Evolutionary conservation across 352 stramenopile genomes (phyloP), one percentile per base, ranked within the genome.

Genomic region (Pythium utonaiense): DNA sequence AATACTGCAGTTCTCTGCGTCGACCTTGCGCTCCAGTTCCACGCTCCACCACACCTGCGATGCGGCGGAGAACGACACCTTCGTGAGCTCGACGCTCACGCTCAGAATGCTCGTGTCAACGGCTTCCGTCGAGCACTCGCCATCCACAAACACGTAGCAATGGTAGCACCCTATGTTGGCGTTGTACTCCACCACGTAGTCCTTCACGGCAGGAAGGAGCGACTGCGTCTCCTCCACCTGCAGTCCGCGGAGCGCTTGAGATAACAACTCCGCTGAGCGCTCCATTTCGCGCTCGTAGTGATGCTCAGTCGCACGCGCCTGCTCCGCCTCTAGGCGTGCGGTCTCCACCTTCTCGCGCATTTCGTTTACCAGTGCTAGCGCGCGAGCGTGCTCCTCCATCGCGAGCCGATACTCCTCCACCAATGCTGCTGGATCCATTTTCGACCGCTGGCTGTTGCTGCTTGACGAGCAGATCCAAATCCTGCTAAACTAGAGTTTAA

Each of bases 151-250:
- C 40, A 94, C 42, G 57, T 87, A 91, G 55, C 78, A 88, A 57
- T 91, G 77, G 47, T 94, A 94, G 57, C 82, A 91, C 33, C 80
- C 82, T 38, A 94, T 91, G 52, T 94, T 92, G 27, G 74, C 77
- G 28, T 94, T 79, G 25, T 87, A 92, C 64, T 94, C 84, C 19
- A 92, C 69, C 28, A 90, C 21, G 25, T 62, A 83, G 31, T 70
- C 42, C 2, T 33, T 53, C 25, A 81, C 68, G 13, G 19, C 4
- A 25, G 12, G 51, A 50, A 57, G 25, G 19, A 53, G 7, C 2
- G 10, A 25, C 31, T 31, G 47, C 34, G 44, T 3, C 9, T 53
- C 48, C 21, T 49, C 48, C 5, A 60, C 49, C 7, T 73, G 60
- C n/a, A 83, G 53, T 13, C 10, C 22, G 19, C 67, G 38, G 14